Base-by-base conservation (phyloP, 495 filamentous ascomycete species). In the Penicillium atrosanguineum region DNA sequence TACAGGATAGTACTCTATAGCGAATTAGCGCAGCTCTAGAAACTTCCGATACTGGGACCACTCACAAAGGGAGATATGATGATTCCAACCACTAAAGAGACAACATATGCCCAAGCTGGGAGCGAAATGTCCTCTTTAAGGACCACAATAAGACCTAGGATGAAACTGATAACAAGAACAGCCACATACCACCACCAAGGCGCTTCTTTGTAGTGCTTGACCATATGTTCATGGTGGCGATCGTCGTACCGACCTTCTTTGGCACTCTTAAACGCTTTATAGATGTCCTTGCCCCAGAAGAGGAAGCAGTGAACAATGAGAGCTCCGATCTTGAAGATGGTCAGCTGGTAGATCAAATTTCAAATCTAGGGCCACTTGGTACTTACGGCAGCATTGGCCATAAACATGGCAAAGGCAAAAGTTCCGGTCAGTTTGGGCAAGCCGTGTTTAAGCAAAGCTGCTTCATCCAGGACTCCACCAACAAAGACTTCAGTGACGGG, bases 121-220 rank as follows among this genome's bases (percentile, higher is more conserved):
- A 85, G 67, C 0, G 79, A 79, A 18, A 75, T 74, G 8, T 79
- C 60, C 39, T 75, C 73, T 55, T 71, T 70, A 48, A 77, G 67
- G 21, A 73, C 70, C 12, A 73, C 70, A 26, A 74, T 67, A 9
- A 85, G 58, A 6, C 79, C 83, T 1, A 79, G 64, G 29, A 79
- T 50, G 44, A 81, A 78, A 41, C 73, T 76, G 23, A 69, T 41
- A 21, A 79, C 54, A 14, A 85, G 64, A 2, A 81, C 61, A 0
- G 51, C 48, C 0, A 60, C 58, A 40, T 79, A 86, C 83, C 83
- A 85, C 77, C 76, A 82, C 59, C 68, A 67, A 6, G 83, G 81
- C 3, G 67, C 62, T 53, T 82, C 80, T 37, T 78, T 72, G 60
- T 83, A 84, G 42, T 65, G 51, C 28, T 59, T 58, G 15, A 73